Conservation (phyloP, 2,329 filamentous ascomycete genomes). For the Colletotrichum cereale region DNA sequence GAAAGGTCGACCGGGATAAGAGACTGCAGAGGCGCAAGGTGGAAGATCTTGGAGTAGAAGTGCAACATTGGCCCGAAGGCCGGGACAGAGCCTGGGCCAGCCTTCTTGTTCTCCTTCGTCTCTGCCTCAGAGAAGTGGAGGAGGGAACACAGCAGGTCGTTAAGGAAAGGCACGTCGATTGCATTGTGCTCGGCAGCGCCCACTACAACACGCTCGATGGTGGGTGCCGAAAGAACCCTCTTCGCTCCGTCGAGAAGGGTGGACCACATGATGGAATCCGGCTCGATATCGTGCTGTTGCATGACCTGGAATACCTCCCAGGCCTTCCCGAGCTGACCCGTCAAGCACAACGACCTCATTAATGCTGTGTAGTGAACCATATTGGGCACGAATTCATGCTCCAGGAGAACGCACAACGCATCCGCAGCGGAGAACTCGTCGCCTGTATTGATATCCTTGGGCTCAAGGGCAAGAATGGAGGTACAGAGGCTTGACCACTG, state of each 20-base stretch:
- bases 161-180: slow-evolving; percentile 62
- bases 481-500: slow-evolving; percentile 69
- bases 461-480: slow-evolving; percentile 62
- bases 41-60: slow-evolving; percentile 63
- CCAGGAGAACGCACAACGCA: slow-evolving; percentile 68
- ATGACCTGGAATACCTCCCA: slow-evolving; percentile 76
- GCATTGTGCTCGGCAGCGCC: slow-evolving; percentile 56
- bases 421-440: slow-evolving; percentile 59
- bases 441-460: slow-evolving; percentile 43
- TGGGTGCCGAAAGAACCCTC: slow-evolving; percentile 62
- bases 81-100: slow-evolving; percentile 49
- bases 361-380: slow-evolving; percentile 74
- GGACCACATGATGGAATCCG: slow-evolving; percentile 76
- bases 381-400: slow-evolving; percentile 73
- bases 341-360: slow-evolving; percentile 77
- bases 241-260: slow-evolving; percentile 81
- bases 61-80: slow-evolving; percentile 62
- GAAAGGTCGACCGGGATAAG: slow-evolving; percentile 46
- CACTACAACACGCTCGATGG: slow-evolving; percentile 58
- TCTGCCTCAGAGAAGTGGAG: slow-evolving; percentile 60
- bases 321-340: slow-evolving; percentile 72
- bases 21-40: slow-evolving; percentile 58
- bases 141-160: slow-evolving; percentile 59
- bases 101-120: slow-evolving; percentile 45
- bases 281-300: slow-evolving; percentile 67